Evolutionary conservation across 768 basidiomycete species (phyloP).

Genomic region (Kockovaella imperatae): DNA sequence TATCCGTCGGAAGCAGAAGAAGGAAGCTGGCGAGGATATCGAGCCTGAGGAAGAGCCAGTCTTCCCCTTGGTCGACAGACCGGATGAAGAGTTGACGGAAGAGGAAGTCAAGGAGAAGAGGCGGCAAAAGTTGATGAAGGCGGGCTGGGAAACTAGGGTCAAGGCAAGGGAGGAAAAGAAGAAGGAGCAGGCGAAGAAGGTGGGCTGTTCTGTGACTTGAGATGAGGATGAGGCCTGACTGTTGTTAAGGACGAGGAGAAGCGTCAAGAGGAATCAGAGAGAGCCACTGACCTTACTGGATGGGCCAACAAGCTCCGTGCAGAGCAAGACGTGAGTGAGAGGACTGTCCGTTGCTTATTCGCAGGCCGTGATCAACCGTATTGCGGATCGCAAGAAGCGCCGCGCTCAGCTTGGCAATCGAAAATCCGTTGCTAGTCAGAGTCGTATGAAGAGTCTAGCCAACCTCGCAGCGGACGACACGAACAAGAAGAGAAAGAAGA

Average conservation of each 20-base stretch:
- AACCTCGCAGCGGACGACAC: slow-evolving; percentile 76
- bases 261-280: slow-evolving; percentile 63
- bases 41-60: slow-evolving; percentile 60
- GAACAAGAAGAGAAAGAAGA: slow-evolving; percentile 65
- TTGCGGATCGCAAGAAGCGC: slow-evolving; percentile 72
- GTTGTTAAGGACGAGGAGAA: slow-evolving; percentile 47
- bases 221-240: neutral
- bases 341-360: neutral
- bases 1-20: slow-evolving; percentile 69
- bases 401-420: slow-evolving; percentile 78
- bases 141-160: slow-evolving; percentile 82
- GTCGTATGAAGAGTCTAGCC: slow-evolving; percentile 91
- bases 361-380: slow-evolving; percentile 69
- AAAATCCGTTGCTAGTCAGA: slow-evolving; percentile 90
- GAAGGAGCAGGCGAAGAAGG: slow-evolving; percentile 56
- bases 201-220: slow-evolving; percentile 8
- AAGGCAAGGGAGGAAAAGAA: slow-evolving; percentile 80
- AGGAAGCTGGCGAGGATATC: slow-evolving; percentile 67
- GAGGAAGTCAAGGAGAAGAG: slow-evolving; percentile 89
- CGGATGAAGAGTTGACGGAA: slow-evolving; percentile 85
- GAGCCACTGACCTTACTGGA: slow-evolving; percentile 59
- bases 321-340: slow-evolving; percentile 65
- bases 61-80: slow-evolving; percentile 84
- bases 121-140: slow-evolving; percentile 84
- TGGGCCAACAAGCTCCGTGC: slow-evolving; percentile 68